Conservation (phyloP, 2,329 filamentous ascomycete species). For the Exserohilum rostratum region DNA sequence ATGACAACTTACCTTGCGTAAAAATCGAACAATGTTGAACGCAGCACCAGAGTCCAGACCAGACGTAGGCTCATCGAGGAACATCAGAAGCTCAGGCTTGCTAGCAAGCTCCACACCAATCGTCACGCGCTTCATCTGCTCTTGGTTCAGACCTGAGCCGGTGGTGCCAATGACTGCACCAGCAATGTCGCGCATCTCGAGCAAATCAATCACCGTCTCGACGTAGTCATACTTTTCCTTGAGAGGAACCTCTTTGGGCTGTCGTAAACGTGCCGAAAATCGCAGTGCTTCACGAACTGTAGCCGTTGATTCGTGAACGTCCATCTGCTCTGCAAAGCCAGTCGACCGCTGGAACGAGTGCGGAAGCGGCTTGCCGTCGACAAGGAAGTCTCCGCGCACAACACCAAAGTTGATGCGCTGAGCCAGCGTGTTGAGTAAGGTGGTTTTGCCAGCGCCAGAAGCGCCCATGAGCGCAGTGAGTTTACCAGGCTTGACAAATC, state of each 20-base stretch:
- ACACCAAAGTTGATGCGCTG: constrained; percentile 55
- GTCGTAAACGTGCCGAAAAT: constrained; percentile 68
- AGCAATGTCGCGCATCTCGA: constrained; percentile 69
- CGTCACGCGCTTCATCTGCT: constrained; percentile 71
- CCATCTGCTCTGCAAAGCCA: constrained; percentile 73
- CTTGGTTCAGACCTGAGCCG: constrained; percentile 58
- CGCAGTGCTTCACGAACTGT: constrained; percentile 69
- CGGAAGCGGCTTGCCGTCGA: constrained; percentile 49
- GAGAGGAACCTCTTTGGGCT: constrained; percentile 62
- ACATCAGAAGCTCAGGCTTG: constrained; percentile 74
- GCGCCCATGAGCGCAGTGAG: constrained; percentile 78
- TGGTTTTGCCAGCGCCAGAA: constrained; percentile 59
- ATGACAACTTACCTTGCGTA: constrained; percentile 56
- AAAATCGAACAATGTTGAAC: constrained; percentile 68
- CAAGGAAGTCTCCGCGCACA: constrained; percentile 53
- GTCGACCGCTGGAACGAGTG: constrained; percentile 82
- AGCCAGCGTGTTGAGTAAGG: constrained; percentile 45
- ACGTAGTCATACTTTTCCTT: constrained; percentile 70
- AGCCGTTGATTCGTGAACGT: constrained; percentile 66
- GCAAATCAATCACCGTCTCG: constrained; percentile 66
- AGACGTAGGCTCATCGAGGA: constrained; percentile 78
- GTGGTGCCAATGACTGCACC: constrained; percentile 68
- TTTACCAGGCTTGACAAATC: constrained; percentile 91
- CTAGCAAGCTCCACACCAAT: constrained; percentile 66
- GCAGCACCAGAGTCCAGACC: constrained; percentile 74